Evolutionary conservation across 306 rosid genomes (phyloP), one percentile per base, ranked within the genome.

Genomic region (Prunus davidiana): DNA sequence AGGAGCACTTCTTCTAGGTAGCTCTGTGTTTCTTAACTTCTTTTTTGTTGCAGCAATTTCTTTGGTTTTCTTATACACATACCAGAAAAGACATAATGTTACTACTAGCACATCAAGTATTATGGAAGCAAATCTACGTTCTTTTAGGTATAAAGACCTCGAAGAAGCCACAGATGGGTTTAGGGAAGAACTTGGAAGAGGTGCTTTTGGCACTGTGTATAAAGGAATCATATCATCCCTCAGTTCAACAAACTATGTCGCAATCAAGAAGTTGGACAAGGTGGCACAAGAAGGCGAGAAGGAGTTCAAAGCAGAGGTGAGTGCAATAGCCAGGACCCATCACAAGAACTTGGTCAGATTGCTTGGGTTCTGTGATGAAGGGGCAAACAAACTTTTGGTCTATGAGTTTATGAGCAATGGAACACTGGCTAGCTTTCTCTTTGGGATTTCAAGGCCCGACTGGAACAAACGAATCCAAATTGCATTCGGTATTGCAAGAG

Each of bases 191-290:
- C 73, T 69, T 27, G 73, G 73, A 47, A 69, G 61, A 27, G 61
- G 73, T 2, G 73, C 61, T 27, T 69, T 69, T 50, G 61, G 73
- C 45, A 49, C 16, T 69, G 73, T 69, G 61, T 69, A 49, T 18
- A 50, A 50, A 52, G 73, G 73, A 50, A 30, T 69, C 60, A 4
- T 69, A 69, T 69, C 73, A 25, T 69, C 60, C 55, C 14, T 27
- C 3, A 69, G 46, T n/a, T 69, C 73, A 69, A 49, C 18, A 27
- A 69, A 18, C 60, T 69, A 69, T 10, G 84, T 88, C 5, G 89
- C 89, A 6, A 83, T 87, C 43, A 87, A 85, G 47, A 83, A 74
- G 78, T 66, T 88, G 27, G 84, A 83, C 6, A 88, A 73, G 38
- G 24, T 73, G 12, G 79, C 72, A 15, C 75, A 62, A 46, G 86